These are phyloP conservation scores for Kitagawia praeruptora DNA, from an alignment of 129 eudicot species.

Conservation along the genomic window DNA sequence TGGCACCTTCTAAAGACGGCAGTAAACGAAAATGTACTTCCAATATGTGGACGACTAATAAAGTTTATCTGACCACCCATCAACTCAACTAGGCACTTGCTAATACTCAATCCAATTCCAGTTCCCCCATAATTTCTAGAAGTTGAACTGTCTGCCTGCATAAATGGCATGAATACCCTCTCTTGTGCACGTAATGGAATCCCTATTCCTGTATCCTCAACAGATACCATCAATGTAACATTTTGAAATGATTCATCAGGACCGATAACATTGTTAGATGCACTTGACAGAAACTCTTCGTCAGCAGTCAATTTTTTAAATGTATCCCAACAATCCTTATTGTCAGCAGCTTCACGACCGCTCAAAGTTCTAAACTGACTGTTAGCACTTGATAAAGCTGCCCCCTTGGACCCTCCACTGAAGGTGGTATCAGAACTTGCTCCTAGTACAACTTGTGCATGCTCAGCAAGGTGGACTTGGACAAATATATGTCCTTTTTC, in stretches of 20 bases:
- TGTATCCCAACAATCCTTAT: constrained; percentile 52
- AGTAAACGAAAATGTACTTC: constrained; percentile 78
- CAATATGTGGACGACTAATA: constrained; percentile 56
- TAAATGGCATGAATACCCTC: constrained; percentile 68
- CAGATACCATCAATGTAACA: constrained; percentile 61
- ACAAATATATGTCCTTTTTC: constrained; percentile 80
- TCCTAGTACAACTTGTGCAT: constrained; percentile 35
- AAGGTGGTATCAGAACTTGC: constrained; percentile 30
- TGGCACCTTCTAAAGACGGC: constrained; percentile 45
- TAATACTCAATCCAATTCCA: constrained; percentile 78
- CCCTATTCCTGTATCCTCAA: constrained; percentile 88
- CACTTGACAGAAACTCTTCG: constrained; percentile 30
- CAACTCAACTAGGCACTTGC: constrained; percentile 77
- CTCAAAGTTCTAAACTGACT: constrained; percentile 54
- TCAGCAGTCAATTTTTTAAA: constrained; percentile 48
- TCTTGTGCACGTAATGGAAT: constrained; percentile 70
- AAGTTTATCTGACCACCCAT: constrained; percentile 83
- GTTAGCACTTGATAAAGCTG: constrained; percentile 15
- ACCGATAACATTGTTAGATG: constrained; percentile 13
- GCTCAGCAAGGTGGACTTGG: constrained; percentile 69
- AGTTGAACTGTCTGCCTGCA: constrained; percentile 95
- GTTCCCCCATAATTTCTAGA: constrained; percentile 88
- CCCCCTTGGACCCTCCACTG: constrained; percentile 38
- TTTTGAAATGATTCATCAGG: constrained; percentile 22
- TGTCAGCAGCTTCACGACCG: constrained; percentile 70